phyloP scores from a whole-genome alignment of 192 early-diverging fungal species.

The Coemansia sp. region DNA sequence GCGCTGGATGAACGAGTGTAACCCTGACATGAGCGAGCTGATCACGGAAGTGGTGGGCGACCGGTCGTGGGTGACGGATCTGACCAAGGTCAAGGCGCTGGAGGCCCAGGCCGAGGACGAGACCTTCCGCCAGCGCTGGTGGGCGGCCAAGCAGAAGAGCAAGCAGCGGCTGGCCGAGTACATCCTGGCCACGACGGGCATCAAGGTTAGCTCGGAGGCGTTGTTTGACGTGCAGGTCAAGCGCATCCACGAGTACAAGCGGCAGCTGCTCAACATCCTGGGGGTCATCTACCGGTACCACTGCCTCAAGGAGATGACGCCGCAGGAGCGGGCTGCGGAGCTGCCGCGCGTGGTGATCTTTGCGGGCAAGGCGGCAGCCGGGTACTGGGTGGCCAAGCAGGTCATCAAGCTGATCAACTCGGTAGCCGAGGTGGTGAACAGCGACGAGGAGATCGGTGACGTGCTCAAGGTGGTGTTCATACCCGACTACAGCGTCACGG shows the following conservation, averaged over 20 bases:
- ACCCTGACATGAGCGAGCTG: conserved; percentile 76
- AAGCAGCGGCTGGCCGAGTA: conserved; percentile 85
- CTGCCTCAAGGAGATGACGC: conserved; percentile 70
- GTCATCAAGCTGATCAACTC: conserved; percentile 99
- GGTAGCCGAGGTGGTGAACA: conserved; percentile 83
- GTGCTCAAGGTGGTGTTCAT: conserved; percentile 95
- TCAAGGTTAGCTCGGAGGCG: conserved; percentile 77
- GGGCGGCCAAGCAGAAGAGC: conserved; percentile 83
- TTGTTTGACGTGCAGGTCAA: conserved; percentile 98
- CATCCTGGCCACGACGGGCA: conserved; percentile 63
- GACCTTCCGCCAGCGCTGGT: conserved; percentile 79
- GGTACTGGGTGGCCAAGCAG: conserved; percentile 98
- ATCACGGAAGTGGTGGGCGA: conserved; percentile 76
- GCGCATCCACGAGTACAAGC: conserved; percentile 99
- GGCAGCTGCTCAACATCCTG: conserved; percentile 98
- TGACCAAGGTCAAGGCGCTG: conserved; percentile 61
- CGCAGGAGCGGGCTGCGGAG: conserved; percentile 57
- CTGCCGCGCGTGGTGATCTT: conserved; percentile 82
- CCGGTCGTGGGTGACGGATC: conserved; percentile 71
- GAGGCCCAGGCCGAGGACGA: conserved; percentile 57
- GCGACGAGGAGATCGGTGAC: conserved; percentile 71
- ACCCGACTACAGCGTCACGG: conserved; percentile 97
- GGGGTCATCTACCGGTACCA: conserved; percentile 92
- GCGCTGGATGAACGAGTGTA: conserved; percentile 95
- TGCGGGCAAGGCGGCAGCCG: conserved; percentile 94